Conservation (phyloP, 2,329 filamentous ascomycete genomes). For the Eutypa lata region DNA sequence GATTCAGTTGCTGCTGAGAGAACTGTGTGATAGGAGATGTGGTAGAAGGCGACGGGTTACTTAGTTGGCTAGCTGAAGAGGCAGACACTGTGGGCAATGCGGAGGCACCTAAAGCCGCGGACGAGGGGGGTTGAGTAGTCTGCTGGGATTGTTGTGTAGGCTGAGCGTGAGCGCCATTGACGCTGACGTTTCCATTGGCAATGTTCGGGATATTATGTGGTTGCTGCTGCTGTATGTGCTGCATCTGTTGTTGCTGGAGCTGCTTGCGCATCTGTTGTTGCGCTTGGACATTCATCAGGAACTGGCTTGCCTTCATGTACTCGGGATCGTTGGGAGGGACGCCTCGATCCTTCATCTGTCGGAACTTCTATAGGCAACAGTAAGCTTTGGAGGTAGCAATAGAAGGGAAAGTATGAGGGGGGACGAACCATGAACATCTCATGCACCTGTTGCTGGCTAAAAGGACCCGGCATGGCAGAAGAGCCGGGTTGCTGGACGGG, state of each 20-base stretch:
- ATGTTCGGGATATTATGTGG: constrained; percentile 47
- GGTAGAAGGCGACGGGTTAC: constrained; percentile 31
- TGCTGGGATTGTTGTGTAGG: constrained; percentile 37
- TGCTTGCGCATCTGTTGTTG: constrained; percentile 55
- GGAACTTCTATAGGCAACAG: constrained; percentile 65
- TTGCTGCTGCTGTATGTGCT: constrained; percentile 42
- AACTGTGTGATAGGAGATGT: constrained; percentile 52
- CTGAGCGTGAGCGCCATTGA: constrained; percentile 49
- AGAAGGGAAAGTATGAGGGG: constrained; percentile 1
- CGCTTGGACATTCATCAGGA: constrained; percentile 70
- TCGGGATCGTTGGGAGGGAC: constrained; percentile 82
- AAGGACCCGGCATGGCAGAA: constrained; percentile 57
- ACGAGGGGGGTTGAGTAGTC: constrained; percentile 32
- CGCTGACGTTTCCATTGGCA: constrained; percentile 44
- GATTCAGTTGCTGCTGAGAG: constrained; percentile 72
- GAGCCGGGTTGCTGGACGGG: constrained; percentile 64
- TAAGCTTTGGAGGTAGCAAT: constrained; percentile 28
- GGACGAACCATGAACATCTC: constrained; percentile 61
- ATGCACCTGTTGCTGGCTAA: constrained; percentile 75
- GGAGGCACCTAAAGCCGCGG: constrained; percentile 35
- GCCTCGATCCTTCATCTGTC: constrained; percentile 82
- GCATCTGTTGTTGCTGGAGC: constrained; percentile 36
- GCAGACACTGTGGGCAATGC: constrained; percentile 35
- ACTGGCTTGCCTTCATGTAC: constrained; percentile 75
- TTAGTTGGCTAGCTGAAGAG: constrained; percentile 22